Percentiles rank a stretch among this genome's conserved stretches.
Conservation (phyloP, 208 protist species). For the Naegleria lovaniensis region DNA sequence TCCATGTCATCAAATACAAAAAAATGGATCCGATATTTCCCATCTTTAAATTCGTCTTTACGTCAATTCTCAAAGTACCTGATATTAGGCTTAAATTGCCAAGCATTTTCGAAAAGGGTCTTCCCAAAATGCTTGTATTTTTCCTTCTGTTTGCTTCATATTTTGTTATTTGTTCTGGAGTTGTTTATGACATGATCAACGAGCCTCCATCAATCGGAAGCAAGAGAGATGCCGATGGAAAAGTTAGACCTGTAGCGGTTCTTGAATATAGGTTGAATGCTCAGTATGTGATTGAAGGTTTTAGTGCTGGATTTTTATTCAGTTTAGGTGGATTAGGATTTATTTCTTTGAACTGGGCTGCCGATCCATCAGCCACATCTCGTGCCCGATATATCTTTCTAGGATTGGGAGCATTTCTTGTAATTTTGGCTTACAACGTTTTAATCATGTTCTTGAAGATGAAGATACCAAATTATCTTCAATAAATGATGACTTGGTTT, state of each 20-base stretch:
- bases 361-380: neutral
- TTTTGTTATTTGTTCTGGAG: constrained; percentile 12
- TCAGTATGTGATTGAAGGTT: constrained; percentile 30
- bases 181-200: constrained; percentile 27
- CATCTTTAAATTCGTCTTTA: neutral
- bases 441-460: constrained; percentile 27
- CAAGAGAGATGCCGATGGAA: neutral
- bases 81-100: neutral
- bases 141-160: neutral
- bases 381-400: neutral
- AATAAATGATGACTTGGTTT: neutral
- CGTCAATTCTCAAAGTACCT: neutral
- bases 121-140: neutral
- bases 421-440: constrained; percentile 5
- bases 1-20: too few species aligned
- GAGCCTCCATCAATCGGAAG: constrained; percentile 2
- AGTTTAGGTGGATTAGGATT: neutral
- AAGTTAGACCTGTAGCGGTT: constrained; percentile 8
- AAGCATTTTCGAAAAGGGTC: neutral
- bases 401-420: neutral
- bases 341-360: neutral
- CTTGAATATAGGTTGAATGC: constrained; percentile 13
- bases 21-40: constrained; percentile 18
- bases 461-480: constrained; percentile 7
- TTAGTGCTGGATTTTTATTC: constrained; percentile 25